Evolutionary conservation across 345 rosid genomes (phyloP), one percentile per base, ranked within the genome.

Genomic region (Populus ilicifolia): DNA sequence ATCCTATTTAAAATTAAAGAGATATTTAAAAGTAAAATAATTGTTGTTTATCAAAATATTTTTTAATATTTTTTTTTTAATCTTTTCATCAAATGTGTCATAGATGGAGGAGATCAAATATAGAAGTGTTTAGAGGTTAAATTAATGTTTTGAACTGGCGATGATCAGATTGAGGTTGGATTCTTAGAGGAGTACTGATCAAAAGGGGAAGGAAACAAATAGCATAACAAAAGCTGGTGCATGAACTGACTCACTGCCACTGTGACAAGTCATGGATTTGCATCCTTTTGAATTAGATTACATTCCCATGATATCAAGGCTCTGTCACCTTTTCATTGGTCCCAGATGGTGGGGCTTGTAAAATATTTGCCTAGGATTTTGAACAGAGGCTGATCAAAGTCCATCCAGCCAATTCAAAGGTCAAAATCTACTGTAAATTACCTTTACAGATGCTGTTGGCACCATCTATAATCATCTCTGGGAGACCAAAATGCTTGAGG

Each of bases 361-460:
- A 46, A n/a, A 65, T 17, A 65, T 67, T 35, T 23, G 33, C 16
- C 7, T 38, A 66, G 56, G 66, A 27, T 35, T 50, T 30, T 38
- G 77, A 61, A 69, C 70, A 39, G n/a, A 78, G 80, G 80, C 36
- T 18, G 14, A n/a, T 52, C 62, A 52, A 72, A 69, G 46, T 69
- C 71, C 13, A 50, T 71, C 78, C 82, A 69, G 79, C 75, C 74
- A 84, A 86, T 46, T 11, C 35, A 77, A 35, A 75, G 79, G 85
- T 80, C 84, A 85, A 87, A 81, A 70, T 75, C 75, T 76, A 78
- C 83, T 76, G 77, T 83, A 33, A 66, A 48, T 61, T 71, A 72
- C 13, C 85, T 83, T 82, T 78, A 74, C 80, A 72, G 83, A 82
- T 82, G 88, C 83, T 80, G 79, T 59, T 68, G 84, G 80, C 85